A percentile compares a stretch with the other conserved stretches of the same genome.
These are phyloP conservation scores for Auricularia cornea DNA, from an alignment of 768 basidiomycete genomes.

Conservation along the genomic window DNA sequence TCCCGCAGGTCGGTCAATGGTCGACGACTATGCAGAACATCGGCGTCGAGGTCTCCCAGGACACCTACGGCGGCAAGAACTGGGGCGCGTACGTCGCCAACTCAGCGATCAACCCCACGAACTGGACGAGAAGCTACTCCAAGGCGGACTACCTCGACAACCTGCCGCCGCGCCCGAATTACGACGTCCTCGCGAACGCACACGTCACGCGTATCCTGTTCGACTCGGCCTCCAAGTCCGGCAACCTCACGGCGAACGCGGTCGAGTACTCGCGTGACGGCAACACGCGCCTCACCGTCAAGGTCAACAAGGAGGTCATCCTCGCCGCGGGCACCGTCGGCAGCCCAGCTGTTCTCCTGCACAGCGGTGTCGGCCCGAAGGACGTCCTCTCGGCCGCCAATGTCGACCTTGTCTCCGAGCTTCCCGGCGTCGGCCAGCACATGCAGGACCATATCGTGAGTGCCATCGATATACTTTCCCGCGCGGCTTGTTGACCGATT, in stretches of 20 bases:
- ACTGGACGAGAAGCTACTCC: slow-evolving; percentile 60
- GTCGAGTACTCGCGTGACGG: slow-evolving; percentile 40
- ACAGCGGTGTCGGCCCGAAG: slow-evolving; percentile 50
- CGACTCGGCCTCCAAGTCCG: slow-evolving; percentile 19
- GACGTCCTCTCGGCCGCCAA: slow-evolving; percentile 41
- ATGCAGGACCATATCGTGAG: slow-evolving; percentile 45
- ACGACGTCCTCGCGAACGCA: slow-evolving; percentile 51
- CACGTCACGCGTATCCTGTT: slow-evolving; percentile 52
- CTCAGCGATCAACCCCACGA: slow-evolving; percentile 50
- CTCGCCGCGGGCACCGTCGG: slow-evolving; percentile 43
- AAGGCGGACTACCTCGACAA: slow-evolving; percentile 58
- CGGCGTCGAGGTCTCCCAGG: slow-evolving; percentile 7
- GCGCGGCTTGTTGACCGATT: background rate
- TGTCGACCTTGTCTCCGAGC: slow-evolving; percentile 26
- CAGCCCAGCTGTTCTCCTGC: slow-evolving; percentile 46
- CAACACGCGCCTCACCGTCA: slow-evolving; percentile 31
- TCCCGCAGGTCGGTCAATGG: background rate
- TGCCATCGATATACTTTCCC: background rate
- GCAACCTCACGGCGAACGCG: slow-evolving; percentile 32
- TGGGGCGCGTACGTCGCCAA: slow-evolving; percentile 49
- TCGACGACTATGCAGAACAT: background rate
- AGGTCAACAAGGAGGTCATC: slow-evolving; percentile 55
- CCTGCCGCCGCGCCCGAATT: slow-evolving; percentile 51
- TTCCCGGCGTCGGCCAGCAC: slow-evolving; percentile 56
- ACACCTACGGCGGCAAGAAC: slow-evolving; percentile 40